A percentile compares a stretch with the other conserved stretches of the same genome.
Evolutionary conservation across 768 basidiomycete species (phyloP).

Genomic region (Rhizopogon rudus): DNA sequence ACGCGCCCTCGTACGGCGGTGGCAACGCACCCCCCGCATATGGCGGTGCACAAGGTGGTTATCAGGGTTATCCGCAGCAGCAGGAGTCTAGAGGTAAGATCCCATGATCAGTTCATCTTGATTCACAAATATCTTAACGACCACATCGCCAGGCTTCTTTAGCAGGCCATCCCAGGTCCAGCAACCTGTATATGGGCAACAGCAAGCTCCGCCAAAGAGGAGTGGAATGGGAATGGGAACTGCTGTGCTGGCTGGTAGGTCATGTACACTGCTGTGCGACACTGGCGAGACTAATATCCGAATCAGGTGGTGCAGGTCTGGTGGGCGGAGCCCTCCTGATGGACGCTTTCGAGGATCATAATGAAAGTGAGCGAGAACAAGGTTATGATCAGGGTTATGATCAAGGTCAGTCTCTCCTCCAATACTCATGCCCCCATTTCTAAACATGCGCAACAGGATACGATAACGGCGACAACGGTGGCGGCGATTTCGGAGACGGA

Average conservation of each 20-base stretch:
- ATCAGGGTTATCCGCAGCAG: slow-evolving; percentile 13
- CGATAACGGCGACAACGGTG: neutral
- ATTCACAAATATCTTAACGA: neutral
- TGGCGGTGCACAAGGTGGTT: slow-evolving; percentile 11
- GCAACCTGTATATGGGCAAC: slow-evolving; percentile 29
- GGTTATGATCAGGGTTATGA: slow-evolving; percentile 32
- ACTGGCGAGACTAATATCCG: slow-evolving; percentile 1
- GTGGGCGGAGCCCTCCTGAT: slow-evolving; percentile 56
- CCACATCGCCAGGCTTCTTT: slow-evolving; percentile 23
- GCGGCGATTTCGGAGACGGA: too few relatives aligned
- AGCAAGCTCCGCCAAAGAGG: slow-evolving; percentile 38
- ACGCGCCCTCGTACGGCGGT: slow-evolving; percentile 17
- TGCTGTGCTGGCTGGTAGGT: slow-evolving; percentile 40
- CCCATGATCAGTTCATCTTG: neutral
- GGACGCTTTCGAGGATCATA: slow-evolving; percentile 43
- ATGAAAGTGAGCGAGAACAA: slow-evolving; percentile 26
- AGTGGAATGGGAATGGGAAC: slow-evolving; percentile 48
- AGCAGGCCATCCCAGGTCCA: slow-evolving; percentile 21
- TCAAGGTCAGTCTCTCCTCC: neutral
- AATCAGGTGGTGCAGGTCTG: slow-evolving; percentile 55
- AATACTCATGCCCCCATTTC: neutral
- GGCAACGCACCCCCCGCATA: slow-evolving; percentile 12
- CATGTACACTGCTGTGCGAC: neutral
- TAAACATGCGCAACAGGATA: slow-evolving; percentile 1
- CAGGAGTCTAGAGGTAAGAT: slow-evolving; percentile 17